Conservation (phyloP, 371 early-diverging fungal species). For the Lichtheimia ramosa region DNA sequence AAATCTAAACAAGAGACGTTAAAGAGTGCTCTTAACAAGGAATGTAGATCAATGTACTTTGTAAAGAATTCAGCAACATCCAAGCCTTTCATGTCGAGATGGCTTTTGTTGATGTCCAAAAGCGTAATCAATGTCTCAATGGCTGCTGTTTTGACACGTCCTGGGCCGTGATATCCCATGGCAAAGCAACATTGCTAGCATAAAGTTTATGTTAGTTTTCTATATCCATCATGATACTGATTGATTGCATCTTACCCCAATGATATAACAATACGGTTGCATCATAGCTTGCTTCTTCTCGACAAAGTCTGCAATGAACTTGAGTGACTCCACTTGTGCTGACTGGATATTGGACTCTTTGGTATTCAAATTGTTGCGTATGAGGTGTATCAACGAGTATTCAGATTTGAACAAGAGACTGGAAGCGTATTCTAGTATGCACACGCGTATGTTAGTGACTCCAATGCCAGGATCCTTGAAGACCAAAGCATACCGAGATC, state of each 20-base stretch:
- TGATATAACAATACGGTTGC: constrained; percentile 24
- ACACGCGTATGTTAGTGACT: background rate
- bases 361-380: constrained; percentile 14
- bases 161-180: constrained; percentile 10
- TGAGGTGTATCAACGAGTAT: constrained; percentile 22
- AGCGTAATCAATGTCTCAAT: constrained; percentile 20
- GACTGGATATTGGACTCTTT: constrained; percentile 13
- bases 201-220: background rate
- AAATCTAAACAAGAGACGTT: constrained; percentile 14
- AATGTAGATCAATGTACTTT: constrained; percentile 35
- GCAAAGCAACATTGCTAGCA: constrained; percentile 19
- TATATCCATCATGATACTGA: constrained; percentile 10
- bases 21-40: background rate
- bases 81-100: constrained; percentile 15
- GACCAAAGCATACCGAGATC: constrained; percentile 34
- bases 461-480: background rate
- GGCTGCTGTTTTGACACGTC: constrained; percentile 17
- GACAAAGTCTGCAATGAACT: constrained; percentile 30
- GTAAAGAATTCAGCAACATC: constrained; percentile 69
- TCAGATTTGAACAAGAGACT: constrained; percentile 34
- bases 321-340: constrained; percentile 23
- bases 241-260: constrained; percentile 11
- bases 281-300: constrained; percentile 14
- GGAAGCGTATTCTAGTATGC: constrained; percentile 34
- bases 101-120: constrained; percentile 13